phyloP scores from a whole-genome alignment of 441 rosid genomes.

The Populus trichocarpa region DNA sequence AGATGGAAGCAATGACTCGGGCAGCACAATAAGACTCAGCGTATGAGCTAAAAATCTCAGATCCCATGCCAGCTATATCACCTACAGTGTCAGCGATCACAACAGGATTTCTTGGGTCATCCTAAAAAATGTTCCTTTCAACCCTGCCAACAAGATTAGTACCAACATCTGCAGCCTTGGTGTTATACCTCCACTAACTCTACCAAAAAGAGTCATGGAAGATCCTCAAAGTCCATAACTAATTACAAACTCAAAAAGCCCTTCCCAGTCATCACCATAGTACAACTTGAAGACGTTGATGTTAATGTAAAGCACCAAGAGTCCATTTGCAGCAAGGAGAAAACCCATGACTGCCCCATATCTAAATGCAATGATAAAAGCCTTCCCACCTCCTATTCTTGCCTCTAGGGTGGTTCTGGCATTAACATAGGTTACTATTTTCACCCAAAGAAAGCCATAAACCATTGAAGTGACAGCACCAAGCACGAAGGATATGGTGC shows the following conservation, averaged over 20 bases:
- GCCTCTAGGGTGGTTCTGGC: slow-evolving; percentile 80
- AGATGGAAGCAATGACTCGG: no score
- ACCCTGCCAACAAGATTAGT: slow-evolving; percentile 38
- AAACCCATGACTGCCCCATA: slow-evolving; percentile 62
- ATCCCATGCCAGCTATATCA: no score
- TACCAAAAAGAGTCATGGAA: slow-evolving; percentile 92
- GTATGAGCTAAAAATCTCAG: no score
- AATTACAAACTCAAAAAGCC: slow-evolving; percentile 80
- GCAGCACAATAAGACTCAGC: no score
- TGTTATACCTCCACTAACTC: slow-evolving; percentile 95
- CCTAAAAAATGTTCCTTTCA: slow-evolving; percentile 34
- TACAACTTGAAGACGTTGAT: slow-evolving; percentile 76
- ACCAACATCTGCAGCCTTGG: slow-evolving; percentile 50
- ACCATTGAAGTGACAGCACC: slow-evolving; percentile 75
- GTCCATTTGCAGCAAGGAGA: slow-evolving; percentile 68
- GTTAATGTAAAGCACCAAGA: slow-evolving; percentile 68
- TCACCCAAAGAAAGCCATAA: slow-evolving; percentile 91
- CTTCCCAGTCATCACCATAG: slow-evolving; percentile 82
- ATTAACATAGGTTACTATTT: slow-evolving; percentile 36
- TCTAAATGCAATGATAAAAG: slow-evolving; percentile 78
- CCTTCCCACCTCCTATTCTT: slow-evolving; percentile 89
- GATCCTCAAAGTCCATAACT: slow-evolving; percentile 96
- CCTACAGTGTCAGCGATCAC: no score
- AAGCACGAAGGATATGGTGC: slow-evolving; percentile 76
- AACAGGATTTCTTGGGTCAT: slow-evolving; percentile 39